These are phyloP conservation scores for Stachybotrys echinatus DNA, from an alignment of 2,329 filamentous ascomycete species.

Conservation along the genomic window DNA sequence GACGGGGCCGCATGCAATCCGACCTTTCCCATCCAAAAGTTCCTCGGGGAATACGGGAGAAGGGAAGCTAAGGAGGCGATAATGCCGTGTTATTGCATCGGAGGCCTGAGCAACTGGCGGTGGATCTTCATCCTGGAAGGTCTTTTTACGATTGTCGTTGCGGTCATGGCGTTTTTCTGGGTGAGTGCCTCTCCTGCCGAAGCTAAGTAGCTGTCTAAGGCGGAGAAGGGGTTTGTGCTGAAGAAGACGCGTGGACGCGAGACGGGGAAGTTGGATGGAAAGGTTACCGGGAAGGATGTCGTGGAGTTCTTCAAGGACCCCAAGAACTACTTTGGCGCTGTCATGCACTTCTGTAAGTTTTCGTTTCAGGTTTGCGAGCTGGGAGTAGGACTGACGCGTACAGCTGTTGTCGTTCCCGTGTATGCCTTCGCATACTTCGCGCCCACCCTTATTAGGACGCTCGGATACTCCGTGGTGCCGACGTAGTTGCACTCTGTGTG, in stretches of 20 bases:
- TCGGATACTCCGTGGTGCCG: constrained; percentile 22
- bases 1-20: no score
- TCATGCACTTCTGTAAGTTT: constrained; percentile 35
- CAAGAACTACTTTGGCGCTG: constrained; percentile 56
- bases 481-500: constrained; percentile 53
- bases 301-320: constrained; percentile 67
- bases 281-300: constrained; percentile 26
- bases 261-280: constrained; percentile 27
- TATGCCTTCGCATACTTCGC: constrained; percentile 49
- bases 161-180: constrained; percentile 59
- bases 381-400: background rate
- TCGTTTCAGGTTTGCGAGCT: no score
- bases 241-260: constrained; percentile 39
- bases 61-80: no score
- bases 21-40: no score
- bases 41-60: no score
- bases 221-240: constrained; percentile 40
- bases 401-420: constrained; percentile 33
- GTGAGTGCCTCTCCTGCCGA: constrained; percentile 72
- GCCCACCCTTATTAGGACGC: constrained; percentile 44
- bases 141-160: constrained; percentile 59
- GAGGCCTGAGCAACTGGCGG: constrained; percentile 45
- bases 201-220: constrained; percentile 59
- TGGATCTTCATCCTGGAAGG: constrained; percentile 63
- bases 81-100: no score